Percentiles rank a stretch among this genome's conserved stretches.
These are phyloP conservation scores for Drechslerella stenobrocha DNA, from an alignment of 2,329 filamentous ascomycete species.

Conservation along the genomic window DNA sequence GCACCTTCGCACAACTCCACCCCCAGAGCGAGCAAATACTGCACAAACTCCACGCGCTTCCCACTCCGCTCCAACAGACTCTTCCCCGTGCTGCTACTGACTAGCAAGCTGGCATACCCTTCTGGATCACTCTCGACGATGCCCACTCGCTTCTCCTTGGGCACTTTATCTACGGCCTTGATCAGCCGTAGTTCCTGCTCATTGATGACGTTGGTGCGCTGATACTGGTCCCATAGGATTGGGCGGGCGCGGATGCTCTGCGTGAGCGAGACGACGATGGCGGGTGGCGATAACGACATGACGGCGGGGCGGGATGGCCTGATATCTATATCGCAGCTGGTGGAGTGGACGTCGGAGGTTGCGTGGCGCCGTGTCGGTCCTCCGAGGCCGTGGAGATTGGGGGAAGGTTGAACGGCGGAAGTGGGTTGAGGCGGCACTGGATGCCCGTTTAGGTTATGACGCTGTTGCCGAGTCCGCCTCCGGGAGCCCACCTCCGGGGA, in stretches of 20 bases:
- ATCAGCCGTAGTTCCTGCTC: conserved; percentile 94
- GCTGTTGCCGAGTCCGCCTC: not conserved
- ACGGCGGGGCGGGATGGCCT: not conserved
- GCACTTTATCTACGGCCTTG: conserved; percentile 92
- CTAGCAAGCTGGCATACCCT: conserved; percentile 77
- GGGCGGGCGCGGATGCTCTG: conserved; percentile 87
- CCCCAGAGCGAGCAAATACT: conserved; percentile 89
- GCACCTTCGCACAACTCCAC: conserved; percentile 84
- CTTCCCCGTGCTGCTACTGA: conserved; percentile 67
- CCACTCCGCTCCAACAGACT: conserved; percentile 83
- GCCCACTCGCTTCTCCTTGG: conserved; percentile 84
- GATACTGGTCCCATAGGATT: conserved; percentile 96
- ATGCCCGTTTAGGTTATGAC: conserved; percentile 7
- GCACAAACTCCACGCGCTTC: conserved; percentile 85
- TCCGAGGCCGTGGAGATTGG: conserved; percentile 15
- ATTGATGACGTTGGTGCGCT: conserved; percentile 88
- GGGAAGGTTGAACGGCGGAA: not conserved
- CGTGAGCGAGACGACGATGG: conserved; percentile 40
- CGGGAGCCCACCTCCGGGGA: not conserved
- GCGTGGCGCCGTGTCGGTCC: conserved; percentile 1
- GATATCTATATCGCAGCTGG: not conserved
- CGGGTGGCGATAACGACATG: conserved; percentile 39
- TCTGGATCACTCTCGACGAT: conserved; percentile 77
- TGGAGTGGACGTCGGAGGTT: conserved; percentile 4
- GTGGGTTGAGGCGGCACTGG: conserved; percentile 2